Conservation (phyloP, 2,329 filamentous ascomycete genomes). For the Gnomoniopsis sp. region DNA sequence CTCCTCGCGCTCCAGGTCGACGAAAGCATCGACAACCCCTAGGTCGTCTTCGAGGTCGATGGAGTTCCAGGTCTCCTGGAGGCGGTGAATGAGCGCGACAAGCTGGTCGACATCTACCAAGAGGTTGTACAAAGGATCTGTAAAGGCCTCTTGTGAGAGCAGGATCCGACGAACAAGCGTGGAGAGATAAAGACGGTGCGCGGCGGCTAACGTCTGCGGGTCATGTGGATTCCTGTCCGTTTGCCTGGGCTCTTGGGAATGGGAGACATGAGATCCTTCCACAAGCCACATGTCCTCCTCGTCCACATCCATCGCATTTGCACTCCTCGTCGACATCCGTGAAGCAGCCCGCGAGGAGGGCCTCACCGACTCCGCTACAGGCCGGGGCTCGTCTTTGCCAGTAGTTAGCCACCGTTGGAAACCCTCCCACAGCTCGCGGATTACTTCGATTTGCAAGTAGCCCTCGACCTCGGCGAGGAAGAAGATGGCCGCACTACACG, state of each 20-base stretch:
- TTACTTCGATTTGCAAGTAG: constrained; percentile 87
- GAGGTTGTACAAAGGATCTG: constrained; percentile 61
- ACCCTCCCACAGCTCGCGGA: constrained; percentile 75
- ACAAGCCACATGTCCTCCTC: constrained; percentile 42
- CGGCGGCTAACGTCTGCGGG: constrained; percentile 77
- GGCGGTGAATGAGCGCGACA: constrained; percentile 69
- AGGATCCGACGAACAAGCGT: constrained; percentile 65
- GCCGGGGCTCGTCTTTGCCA: constrained; percentile 30
- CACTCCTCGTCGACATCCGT: neutral
- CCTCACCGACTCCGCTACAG: constrained; percentile 18
- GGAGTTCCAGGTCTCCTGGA: constrained; percentile 73
- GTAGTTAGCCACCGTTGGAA: constrained; percentile 72
- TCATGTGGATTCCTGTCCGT: constrained; percentile 55
- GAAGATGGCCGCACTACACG: constrained; percentile 81
- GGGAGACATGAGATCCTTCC: constrained; percentile 20
- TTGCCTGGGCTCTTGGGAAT: constrained; percentile 12
- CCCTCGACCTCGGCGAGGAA: constrained; percentile 83
- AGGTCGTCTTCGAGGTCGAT: constrained; percentile 80
- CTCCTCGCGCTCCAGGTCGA: constrained; percentile 71
- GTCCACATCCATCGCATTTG: constrained; percentile 16
- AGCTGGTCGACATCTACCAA: constrained; percentile 78
- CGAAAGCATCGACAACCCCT: constrained; percentile 73
- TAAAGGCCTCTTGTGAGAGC: constrained; percentile 61
- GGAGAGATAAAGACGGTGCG: constrained; percentile 73
- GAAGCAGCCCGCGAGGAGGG: constrained; percentile 4